Percentiles rank a stretch among this genome's conserved stretches.
Evolutionary conservation across 2,329 filamentous ascomycete genomes (phyloP).

Genomic region (Scedosporium aurantiacum): DNA sequence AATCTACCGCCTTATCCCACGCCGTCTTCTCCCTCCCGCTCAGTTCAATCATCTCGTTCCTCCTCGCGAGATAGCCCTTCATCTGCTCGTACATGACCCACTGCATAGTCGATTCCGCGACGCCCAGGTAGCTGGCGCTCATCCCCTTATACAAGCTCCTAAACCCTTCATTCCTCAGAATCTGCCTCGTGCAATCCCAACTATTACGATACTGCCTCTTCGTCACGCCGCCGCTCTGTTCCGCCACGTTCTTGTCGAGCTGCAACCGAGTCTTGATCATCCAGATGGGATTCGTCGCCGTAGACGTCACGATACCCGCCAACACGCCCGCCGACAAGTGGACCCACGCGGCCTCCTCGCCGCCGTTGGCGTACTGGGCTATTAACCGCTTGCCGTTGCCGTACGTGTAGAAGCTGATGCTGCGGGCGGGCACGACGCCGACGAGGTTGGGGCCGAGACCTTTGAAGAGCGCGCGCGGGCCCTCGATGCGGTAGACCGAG

Average conservation of each 20-base stretch:
- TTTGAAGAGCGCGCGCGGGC: conserved; percentile 82
- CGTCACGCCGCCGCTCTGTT: conserved; percentile 39
- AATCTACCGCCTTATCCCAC: conserved; percentile 67
- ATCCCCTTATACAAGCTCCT: conserved; percentile 79
- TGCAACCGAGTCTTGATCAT: conserved; percentile 88
- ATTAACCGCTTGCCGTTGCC: conserved; percentile 82
- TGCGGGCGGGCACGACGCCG: conserved; percentile 78
- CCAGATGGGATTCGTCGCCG: conserved; percentile 93
- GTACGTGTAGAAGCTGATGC: conserved; percentile 91
- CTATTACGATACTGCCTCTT: conserved; percentile 74
- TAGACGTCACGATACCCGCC: conserved; percentile 77
- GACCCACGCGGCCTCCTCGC: conserved; percentile 60
- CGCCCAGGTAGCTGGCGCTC: conserved; percentile 83
- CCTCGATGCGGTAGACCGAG: conserved; percentile 70
- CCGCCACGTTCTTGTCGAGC: conserved; percentile 74
- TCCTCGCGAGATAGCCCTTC: conserved; percentile 59
- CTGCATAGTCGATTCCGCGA: conserved; percentile 81
- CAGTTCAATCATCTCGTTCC: conserved; percentile 46
- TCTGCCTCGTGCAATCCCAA: conserved; percentile 75
- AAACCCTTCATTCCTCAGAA: conserved; percentile 69
- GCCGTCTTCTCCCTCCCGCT: conserved; percentile 52
- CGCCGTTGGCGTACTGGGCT: conserved; percentile 60
- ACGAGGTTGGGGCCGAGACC: conserved; percentile 83
- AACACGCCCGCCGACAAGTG: conserved; percentile 66
- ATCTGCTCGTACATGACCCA: conserved; percentile 93